A percentile compares a stretch with the other conserved stretches of the same genome.
Conservation (phyloP, 371 early-diverging fungal genomes). For the Mucor velutinosus region DNA sequence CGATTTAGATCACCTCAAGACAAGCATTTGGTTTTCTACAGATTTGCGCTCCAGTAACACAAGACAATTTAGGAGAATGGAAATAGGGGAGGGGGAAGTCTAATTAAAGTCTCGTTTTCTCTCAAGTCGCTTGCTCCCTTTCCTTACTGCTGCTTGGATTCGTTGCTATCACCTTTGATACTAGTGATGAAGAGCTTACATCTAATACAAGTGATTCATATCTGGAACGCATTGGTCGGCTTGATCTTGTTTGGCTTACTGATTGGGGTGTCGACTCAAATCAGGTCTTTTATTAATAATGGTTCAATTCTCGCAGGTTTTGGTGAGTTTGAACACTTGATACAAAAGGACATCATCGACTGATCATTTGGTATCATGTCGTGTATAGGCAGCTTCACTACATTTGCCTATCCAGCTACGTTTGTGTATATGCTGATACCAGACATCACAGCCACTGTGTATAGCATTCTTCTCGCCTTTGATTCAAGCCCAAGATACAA, state of each 20-base stretch:
- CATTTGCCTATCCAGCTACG: conserved; percentile 46
- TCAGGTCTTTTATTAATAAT: conserved; percentile 31
- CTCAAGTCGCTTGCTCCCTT: not conserved
- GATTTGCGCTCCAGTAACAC: not conserved
- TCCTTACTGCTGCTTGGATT: not conserved
- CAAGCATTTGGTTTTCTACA: not conserved
- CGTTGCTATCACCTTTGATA: not conserved
- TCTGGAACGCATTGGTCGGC: conserved; percentile 22
- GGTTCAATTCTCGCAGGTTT: conserved; percentile 38
- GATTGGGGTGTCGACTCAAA: conserved; percentile 26
- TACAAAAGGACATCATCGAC: not conserved
- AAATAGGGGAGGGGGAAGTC: not conserved
- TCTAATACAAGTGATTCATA: conserved; percentile 23
- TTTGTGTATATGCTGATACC: conserved; percentile 51
- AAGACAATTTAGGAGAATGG: conserved; percentile 2
- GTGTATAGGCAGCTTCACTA: conserved; percentile 34
- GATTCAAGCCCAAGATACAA: conserved; percentile 40
- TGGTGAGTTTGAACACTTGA: conserved; percentile 23
- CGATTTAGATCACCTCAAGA: not conserved
- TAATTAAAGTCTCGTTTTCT: not conserved
- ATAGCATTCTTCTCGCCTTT: conserved; percentile 34
- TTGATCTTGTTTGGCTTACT: conserved; percentile 20
- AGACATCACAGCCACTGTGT: conserved; percentile 26
- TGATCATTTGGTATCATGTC: not conserved
- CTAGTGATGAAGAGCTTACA: not conserved